Conservation (phyloP, 2,329 filamentous ascomycete genomes). For the Hypoxylon sp. region DNA sequence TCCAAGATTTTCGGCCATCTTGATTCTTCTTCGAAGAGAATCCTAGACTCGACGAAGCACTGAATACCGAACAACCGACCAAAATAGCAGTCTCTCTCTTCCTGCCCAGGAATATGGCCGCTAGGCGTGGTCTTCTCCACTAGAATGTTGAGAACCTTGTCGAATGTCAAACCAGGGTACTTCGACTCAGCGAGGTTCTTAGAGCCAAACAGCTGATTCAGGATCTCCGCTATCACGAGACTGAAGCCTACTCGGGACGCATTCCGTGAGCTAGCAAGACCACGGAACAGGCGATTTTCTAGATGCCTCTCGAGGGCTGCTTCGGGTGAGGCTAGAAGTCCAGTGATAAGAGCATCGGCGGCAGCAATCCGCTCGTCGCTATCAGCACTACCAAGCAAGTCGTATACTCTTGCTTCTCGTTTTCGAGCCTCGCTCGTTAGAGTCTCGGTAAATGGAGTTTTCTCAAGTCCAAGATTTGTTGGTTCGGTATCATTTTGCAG, state of each 20-base stretch:
- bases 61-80: slow-evolving; percentile 90
- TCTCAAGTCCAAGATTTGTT: slow-evolving; percentile 55
- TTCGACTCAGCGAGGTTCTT: slow-evolving; percentile 61
- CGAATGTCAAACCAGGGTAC: slow-evolving; percentile 69
- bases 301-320: slow-evolving; percentile 70
- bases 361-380: slow-evolving; percentile 69
- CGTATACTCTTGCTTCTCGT: slow-evolving; percentile 72
- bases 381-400: slow-evolving; percentile 73
- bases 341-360: slow-evolving; percentile 70
- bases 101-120: slow-evolving; percentile 73
- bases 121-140: slow-evolving; percentile 69
- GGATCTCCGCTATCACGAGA: slow-evolving; percentile 85
- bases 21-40: slow-evolving; percentile 73
- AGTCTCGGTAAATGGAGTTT: slow-evolving; percentile 66
- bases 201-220: slow-evolving; percentile 77
- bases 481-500: slow-evolving; percentile 43
- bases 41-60: slow-evolving; percentile 83
- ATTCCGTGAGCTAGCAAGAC: slow-evolving; percentile 90
- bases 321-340: slow-evolving; percentile 68
- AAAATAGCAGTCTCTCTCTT: slow-evolving; percentile 87
- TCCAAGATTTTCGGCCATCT: slow-evolving; percentile 79
- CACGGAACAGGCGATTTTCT: slow-evolving; percentile 81
- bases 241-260: slow-evolving; percentile 91
- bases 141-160: slow-evolving; percentile 67
- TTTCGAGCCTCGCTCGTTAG: slow-evolving; percentile 68